A percentile compares a stretch with the other conserved stretches of the same genome.
Conservation (phyloP, 768 basidiomycete genomes). For the Gloeopeniophorella convolvens region DNA sequence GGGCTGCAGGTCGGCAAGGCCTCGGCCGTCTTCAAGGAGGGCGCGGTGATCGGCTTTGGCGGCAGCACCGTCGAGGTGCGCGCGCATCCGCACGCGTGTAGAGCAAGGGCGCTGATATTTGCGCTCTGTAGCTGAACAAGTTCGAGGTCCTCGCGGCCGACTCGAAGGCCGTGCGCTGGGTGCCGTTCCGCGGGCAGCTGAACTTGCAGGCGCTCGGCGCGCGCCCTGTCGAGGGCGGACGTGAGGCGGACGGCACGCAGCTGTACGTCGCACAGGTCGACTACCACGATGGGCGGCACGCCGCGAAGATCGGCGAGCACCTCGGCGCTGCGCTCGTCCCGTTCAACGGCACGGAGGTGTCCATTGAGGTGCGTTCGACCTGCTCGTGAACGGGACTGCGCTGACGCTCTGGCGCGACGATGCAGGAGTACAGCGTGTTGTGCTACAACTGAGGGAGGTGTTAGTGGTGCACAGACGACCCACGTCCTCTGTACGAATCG, state of each 20-base stretch:
- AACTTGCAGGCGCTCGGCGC: slow-evolving; percentile 38
- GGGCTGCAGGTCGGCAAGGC: slow-evolving; percentile 62
- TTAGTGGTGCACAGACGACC: too few species aligned
- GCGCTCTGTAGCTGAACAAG: slow-evolving; percentile 39
- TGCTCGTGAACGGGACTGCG: neutral
- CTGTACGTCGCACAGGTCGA: slow-evolving; percentile 58
- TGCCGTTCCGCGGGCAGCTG: slow-evolving; percentile 40
- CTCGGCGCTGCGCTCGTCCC: slow-evolving; percentile 49
- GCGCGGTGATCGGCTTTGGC: slow-evolving; percentile 56
- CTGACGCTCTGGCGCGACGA: neutral
- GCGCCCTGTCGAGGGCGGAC: slow-evolving; percentile 61
- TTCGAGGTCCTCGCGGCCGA: slow-evolving; percentile 73
- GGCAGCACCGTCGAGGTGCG: slow-evolving; percentile 56
- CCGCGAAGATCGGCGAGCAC: slow-evolving; percentile 57
- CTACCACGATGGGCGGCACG: slow-evolving; percentile 44
- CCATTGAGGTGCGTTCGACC: slow-evolving; percentile 37
- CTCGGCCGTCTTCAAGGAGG: slow-evolving; percentile 48
- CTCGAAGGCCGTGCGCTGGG: slow-evolving; percentile 51
- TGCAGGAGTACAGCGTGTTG: slow-evolving; percentile 37
- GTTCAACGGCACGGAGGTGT: slow-evolving; percentile 44
- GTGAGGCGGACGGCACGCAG: slow-evolving; percentile 51
- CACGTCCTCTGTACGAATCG: too few species aligned
- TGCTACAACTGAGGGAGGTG: slow-evolving; percentile 27
- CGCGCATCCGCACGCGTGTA: slow-evolving; percentile 7
- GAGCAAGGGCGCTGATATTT: slow-evolving; percentile 1